Percentiles rank a stretch among this genome's conserved stretches.
Evolutionary conservation across 345 rosid genomes (phyloP).

Genomic region (Pugionium cornutum): DNA sequence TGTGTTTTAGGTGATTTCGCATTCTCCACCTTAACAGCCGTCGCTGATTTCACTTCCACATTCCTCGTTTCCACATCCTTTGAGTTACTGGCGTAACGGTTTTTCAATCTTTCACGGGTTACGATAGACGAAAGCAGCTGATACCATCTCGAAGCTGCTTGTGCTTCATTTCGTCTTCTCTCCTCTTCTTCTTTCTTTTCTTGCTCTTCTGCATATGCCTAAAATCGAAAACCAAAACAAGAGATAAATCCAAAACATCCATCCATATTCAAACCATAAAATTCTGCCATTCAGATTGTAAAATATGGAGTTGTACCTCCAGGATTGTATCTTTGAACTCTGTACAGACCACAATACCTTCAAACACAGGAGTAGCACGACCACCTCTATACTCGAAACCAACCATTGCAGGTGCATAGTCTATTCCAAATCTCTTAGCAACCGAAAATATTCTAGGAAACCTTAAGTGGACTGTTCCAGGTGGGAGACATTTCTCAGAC

Average conservation of each 20-base stretch:
- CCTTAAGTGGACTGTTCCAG: conserved; percentile 83
- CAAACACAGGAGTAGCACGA: conserved; percentile 65
- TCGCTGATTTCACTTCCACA: conserved; percentile 26
- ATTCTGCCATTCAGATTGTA: too few species aligned
- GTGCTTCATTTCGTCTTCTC: conserved; percentile 68
- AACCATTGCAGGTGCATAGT: conserved; percentile 98
- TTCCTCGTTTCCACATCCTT: not conserved
- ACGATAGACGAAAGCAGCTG: conserved; percentile 83
- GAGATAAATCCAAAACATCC: too few species aligned
- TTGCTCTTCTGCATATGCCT: conserved; percentile 76
- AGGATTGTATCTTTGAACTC: conserved; percentile 81
- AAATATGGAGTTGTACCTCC: conserved; percentile 37
- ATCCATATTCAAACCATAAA: too few species aligned
- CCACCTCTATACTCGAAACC: conserved; percentile 90
- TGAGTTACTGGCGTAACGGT: conserved; percentile 45
- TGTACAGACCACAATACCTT: conserved; percentile 85
- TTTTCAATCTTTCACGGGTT: conserved; percentile 74
- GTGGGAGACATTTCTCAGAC: conserved; percentile 98
- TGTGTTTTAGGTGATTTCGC: conserved; percentile 25
- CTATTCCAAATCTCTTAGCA: conserved; percentile 89
- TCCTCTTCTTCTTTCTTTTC: conserved; percentile 68
- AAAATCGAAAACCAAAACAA: too few species aligned
- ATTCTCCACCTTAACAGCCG: not conserved
- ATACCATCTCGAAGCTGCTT: conserved; percentile 85
- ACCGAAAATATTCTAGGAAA: conserved; percentile 67